phyloP scores from a whole-genome alignment of 2,329 filamentous ascomycete species.

The Trichoderma gracile region DNA sequence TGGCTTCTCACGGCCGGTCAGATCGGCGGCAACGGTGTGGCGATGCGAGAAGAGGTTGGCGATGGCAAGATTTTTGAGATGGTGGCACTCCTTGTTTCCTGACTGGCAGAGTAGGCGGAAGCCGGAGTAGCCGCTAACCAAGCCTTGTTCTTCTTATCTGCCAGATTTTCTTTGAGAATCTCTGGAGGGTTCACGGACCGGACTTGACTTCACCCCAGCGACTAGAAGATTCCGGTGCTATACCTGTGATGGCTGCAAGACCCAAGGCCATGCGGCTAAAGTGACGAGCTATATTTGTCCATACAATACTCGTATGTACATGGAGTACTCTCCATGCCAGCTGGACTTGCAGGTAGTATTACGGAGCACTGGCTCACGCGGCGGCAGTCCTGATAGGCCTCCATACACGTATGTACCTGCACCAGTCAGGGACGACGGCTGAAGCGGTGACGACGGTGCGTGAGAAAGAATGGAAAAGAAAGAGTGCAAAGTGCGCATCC shows the following conservation, averaged over 20 bases:
- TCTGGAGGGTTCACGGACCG: neutral
- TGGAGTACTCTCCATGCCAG: neutral
- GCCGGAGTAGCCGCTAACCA: constrained; percentile 12
- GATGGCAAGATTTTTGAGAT: neutral
- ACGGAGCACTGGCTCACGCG: neutral
- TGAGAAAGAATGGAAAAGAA: neutral
- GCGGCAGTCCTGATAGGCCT: neutral
- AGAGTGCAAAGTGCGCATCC: neutral
- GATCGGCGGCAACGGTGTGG: constrained; percentile 22
- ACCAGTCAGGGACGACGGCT: neutral
- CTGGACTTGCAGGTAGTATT: constrained; percentile 22
- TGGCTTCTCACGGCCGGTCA: constrained; percentile 21
- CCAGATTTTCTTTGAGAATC: neutral
- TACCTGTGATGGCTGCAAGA: constrained; percentile 12
- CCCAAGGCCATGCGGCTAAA: constrained; percentile 11
- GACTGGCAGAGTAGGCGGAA: neutral
- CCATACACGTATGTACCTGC: neutral
- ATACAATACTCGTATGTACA: neutral
- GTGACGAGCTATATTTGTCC: constrained; percentile 2
- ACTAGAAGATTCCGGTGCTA: constrained; percentile 4
- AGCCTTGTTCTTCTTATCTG: neutral
- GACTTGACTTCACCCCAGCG: neutral
- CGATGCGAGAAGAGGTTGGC: constrained; percentile 1
- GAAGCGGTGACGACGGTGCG: constrained; percentile 15
- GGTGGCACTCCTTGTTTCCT: neutral